A percentile compares a stretch with the other conserved stretches of the same genome.
phyloP scores from a whole-genome alignment of 495 filamentous ascomycete species.

The Tuber brumale region DNA sequence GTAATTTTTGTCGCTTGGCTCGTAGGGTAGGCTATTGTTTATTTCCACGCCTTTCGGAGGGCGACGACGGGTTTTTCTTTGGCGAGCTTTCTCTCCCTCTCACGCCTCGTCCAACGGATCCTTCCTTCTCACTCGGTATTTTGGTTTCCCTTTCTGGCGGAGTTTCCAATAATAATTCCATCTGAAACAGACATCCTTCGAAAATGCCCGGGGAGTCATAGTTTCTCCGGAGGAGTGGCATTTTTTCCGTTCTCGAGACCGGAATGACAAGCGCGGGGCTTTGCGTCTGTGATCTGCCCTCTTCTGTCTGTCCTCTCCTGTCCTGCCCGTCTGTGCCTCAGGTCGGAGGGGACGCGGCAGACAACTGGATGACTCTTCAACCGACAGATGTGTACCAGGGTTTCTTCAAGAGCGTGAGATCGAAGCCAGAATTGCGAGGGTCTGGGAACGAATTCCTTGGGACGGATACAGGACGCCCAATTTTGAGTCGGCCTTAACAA shows the following conservation, averaged over 20 bases:
- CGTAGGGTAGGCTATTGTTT: background rate
- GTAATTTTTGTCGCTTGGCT: background rate
- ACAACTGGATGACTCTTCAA: constrained; percentile 1
- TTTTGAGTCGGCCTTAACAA: background rate
- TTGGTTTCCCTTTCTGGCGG: background rate
- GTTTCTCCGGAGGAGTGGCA: background rate
- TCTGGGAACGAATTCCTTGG: background rate
- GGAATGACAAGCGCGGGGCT: background rate
- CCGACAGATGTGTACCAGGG: background rate
- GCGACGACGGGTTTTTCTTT: background rate
- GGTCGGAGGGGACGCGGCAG: background rate
- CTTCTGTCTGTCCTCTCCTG: background rate
- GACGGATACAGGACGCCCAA: background rate
- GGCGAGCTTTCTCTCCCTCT: background rate
- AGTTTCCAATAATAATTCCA: background rate
- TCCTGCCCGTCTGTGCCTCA: background rate
- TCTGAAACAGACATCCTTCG: constrained; percentile 2
- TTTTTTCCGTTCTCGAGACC: background rate
- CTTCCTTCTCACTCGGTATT: background rate
- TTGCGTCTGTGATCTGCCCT: background rate
- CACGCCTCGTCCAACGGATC: background rate
- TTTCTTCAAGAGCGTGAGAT: background rate
- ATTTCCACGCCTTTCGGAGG: background rate
- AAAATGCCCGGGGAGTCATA: background rate
- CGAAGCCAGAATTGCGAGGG: background rate